Evolutionary conservation across 2,329 filamentous ascomycete species (phyloP).

Genomic region (Herpotrichia juniperi): DNA sequence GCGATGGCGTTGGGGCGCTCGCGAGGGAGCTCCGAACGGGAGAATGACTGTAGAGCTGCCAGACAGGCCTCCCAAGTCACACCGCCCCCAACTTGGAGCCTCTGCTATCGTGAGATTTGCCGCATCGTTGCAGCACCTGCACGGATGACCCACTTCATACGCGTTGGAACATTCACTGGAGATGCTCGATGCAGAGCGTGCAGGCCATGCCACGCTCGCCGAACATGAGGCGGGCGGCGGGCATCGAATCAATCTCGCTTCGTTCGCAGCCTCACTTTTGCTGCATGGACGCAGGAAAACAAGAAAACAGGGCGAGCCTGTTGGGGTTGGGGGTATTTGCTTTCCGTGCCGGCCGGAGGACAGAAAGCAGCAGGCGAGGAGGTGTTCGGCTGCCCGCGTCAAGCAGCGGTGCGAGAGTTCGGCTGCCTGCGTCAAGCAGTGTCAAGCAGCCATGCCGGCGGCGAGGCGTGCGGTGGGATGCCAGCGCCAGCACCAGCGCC

Average conservation of each 20-base stretch:
- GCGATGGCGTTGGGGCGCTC: not conserved
- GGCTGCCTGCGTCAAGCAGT: no score
- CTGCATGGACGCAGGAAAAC: not conserved
- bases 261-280: constrained; percentile 4
- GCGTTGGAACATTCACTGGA: no score
- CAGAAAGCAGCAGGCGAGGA: not conserved
- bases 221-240: not conserved
- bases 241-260: not conserved
- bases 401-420: no score
- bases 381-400: no score
- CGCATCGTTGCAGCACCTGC: not conserved
- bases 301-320: constrained; percentile 1
- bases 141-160: no score
- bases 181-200: not conserved
- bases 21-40: not conserved
- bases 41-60: constrained; percentile 29
- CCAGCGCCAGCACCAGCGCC: not conserved
- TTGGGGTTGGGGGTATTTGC: constrained; percentile 4
- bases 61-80: constrained; percentile 33
- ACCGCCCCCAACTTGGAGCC: constrained; percentile 25
- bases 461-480: no score
- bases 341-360: not conserved
- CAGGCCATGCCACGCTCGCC: not conserved
- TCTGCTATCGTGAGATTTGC: constrained; percentile 13
- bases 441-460: no score